Conservation (phyloP, 768 basidiomycete species). For the Podaxis pistillaris region DNA sequence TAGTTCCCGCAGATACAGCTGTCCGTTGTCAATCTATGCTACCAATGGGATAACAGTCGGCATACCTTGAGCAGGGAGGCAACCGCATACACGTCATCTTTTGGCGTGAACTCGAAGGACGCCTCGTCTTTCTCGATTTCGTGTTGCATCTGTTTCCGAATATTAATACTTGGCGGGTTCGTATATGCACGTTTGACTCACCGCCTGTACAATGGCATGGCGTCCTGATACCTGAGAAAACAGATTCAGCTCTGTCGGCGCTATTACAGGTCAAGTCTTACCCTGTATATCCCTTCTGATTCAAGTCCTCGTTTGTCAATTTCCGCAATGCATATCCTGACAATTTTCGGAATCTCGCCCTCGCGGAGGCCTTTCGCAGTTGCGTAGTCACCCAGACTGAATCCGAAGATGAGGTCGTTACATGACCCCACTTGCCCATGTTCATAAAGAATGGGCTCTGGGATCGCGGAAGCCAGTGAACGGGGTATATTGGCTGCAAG, state of each 20-base stretch:
- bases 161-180: neutral
- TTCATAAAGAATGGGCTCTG: conserved; percentile 72
- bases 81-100: conserved; percentile 82
- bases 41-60: conserved; percentile 4
- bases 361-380: conserved; percentile 73
- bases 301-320: conserved; percentile 79
- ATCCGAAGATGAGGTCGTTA: conserved; percentile 85
- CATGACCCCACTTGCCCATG: conserved; percentile 83
- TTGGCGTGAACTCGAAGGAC: conserved; percentile 68
- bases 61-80: conserved; percentile 82
- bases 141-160: conserved; percentile 62
- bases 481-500: conserved; percentile 57
- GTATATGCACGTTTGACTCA: conserved; percentile 30
- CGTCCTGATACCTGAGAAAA: conserved; percentile 70
- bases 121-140: conserved; percentile 84
- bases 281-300: conserved; percentile 79
- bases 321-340: conserved; percentile 78
- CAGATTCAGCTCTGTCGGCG: neutral
- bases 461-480: conserved; percentile 61
- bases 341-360: conserved; percentile 74
- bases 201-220: conserved; percentile 81
- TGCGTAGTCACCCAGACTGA: conserved; percentile 86
- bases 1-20: conserved; percentile 82
- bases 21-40: conserved; percentile 13
- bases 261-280: conserved; percentile 26